Evolutionary conservation across 2,329 filamentous ascomycete genomes (phyloP), one percentile per base, ranked within the genome.

Genomic region (Botryotinia narcissicola): DNA sequence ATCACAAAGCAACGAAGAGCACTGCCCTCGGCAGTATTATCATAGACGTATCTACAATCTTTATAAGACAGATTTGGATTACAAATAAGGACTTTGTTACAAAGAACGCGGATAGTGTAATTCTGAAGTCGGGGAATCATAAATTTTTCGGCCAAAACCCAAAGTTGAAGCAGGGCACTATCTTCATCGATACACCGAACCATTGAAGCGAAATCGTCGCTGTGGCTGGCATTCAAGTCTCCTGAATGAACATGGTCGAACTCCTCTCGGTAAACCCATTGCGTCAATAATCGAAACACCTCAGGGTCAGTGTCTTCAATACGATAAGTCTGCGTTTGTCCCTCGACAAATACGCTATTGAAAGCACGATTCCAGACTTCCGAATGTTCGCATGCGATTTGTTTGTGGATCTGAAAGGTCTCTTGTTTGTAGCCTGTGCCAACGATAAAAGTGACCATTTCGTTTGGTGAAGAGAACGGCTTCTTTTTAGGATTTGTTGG

Each of bases 81-180:
- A 22, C 29, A 60, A 35, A 35, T 22, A 1, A 25, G 0, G 22
- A 22, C 2, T 16, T 51, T 51, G 1, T 6, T n/a, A n/a, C 25
- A 54, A 3, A 54, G 4, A n/a, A n/a, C 2, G 12, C 5, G 48
- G 35, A 73, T 66, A 4, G 46, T 54, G 18, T 61, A 42, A 59
- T 72, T 72, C 1, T 72, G 73, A 1, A 72, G 62, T 42, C 8
- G 16, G 1, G 2, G 35, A 22, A 74, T 68, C 2, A 46, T 12
- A 10, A 63, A 46, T 14, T 48, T 74, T 9, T 72, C 73, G 4
- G 67, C 73, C 16, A 74, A 22, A 3, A 69, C n/a, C 73, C 70
- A 72, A n/a, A 72, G 42, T 1, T 25, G 1, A 0, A 62, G 32
- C 46, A 66, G 37, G 8, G 40, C 4, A 14, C 5, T 3, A 40